phyloP scores from a whole-genome alignment of 495 filamentous ascomycete genomes.

The Trichocladium antarcticum region DNA sequence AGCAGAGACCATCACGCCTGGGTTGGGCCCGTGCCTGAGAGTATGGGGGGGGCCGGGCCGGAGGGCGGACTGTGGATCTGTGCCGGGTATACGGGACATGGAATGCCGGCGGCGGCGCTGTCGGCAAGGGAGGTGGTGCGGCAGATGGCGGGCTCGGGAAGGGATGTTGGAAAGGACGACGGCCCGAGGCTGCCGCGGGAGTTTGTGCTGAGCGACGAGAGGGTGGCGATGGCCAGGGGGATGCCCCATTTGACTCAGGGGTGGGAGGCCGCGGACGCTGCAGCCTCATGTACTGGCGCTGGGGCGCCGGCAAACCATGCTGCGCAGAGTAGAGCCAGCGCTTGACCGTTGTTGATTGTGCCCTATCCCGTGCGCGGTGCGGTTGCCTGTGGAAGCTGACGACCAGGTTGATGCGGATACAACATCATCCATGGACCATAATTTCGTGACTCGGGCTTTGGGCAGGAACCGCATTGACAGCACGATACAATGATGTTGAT shows the following conservation, averaged over 20 bases:
- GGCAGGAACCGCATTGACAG: too few species aligned
- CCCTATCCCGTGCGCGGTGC: too few species aligned
- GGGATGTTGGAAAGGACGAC: neutral
- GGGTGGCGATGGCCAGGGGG: conserved; percentile 22
- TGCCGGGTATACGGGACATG: conserved; percentile 62
- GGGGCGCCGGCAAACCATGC: too few species aligned
- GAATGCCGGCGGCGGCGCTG: conserved; percentile 68
- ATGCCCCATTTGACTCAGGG: conserved; percentile 11
- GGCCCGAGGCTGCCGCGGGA: conserved; percentile 31
- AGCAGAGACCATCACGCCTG: conserved; percentile 56
- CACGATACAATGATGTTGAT: too few species aligned
- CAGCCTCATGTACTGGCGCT: conserved; percentile 2
- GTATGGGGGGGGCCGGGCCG: conserved; percentile 27
- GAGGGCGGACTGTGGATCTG: conserved; percentile 36
- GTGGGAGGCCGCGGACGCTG: conserved; percentile 12
- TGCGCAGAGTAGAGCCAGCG: too few species aligned
- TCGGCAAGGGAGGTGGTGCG: conserved; percentile 54
- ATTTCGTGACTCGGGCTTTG: too few species aligned
- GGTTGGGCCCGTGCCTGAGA: conserved; percentile 48
- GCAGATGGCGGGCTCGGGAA: conserved; percentile 44
- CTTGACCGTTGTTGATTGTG: too few species aligned
- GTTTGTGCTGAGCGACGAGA: conserved; percentile 37
- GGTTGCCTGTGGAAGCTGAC: too few species aligned
- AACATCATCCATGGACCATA: too few species aligned
- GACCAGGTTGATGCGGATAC: too few species aligned